Evolutionary conservation across 83 land plant genomes (phyloP), one percentile per base, ranked within the genome.

Genomic region (Thuja plicata): DNA sequence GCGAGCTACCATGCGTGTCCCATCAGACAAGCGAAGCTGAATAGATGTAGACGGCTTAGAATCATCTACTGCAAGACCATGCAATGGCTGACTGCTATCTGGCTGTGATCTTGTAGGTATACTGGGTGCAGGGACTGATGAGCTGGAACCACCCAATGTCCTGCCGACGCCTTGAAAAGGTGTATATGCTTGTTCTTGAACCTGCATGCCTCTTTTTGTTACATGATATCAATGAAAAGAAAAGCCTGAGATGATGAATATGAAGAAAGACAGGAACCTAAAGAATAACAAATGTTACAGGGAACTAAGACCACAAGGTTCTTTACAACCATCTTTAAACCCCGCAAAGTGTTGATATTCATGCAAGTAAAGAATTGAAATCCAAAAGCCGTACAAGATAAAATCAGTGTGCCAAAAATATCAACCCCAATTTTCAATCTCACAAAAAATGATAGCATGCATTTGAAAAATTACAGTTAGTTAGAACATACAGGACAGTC

Each of bases 1-100:
- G 19, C 97, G 99, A 50, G 99, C 94, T 66, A 98, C 97, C 98
- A 97, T 96, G 52, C 99, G 96, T 12, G 99, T 97, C 19, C 99
- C 99, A 92, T 98, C 99, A 40, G 94, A 94, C 80, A 98, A 90
- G 48, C 99, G 93, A 5, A 98, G 92, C 92, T 98, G 99, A 76
- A 98, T 91, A 38, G 99, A 95, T 30, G 99, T 97, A 11, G 90
- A 87, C 43, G 99, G 99, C 88, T 91, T 91, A 27, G 93, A 87
- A 13, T 92, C 91, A 88, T 98, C 96, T 10, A 98, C 95, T 35
- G 93, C 60, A 27, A 97, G 91, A 60, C 98, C 98, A 43, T 82
- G 87, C 2, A 94, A 88, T 48, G 96, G 92, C 1, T 88, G 37
- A 73, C 92, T 89, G 46, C 90, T 92, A 40, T 87, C 81, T 86